Conservation (phyloP, 495 filamentous ascomycete genomes). For the Podospora sp. region DNA sequence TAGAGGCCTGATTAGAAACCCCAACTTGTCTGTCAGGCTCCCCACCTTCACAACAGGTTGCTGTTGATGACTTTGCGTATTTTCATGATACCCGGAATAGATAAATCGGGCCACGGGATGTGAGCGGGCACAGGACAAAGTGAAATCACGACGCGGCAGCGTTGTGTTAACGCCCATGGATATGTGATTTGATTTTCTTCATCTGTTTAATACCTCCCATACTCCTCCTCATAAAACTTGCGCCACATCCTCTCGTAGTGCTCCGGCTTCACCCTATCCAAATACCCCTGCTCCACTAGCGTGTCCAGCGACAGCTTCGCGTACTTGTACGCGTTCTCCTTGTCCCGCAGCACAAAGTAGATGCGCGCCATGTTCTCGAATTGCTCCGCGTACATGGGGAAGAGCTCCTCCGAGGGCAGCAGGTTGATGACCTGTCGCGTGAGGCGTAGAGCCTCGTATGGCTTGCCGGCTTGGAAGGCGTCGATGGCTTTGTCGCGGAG, state of each 20-base stretch:
- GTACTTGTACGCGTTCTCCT: slow-evolving; percentile 37
- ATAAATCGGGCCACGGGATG: not conserved
- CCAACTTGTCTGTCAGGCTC: not conserved
- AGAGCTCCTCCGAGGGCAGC: slow-evolving; percentile 38
- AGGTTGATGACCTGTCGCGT: slow-evolving; percentile 37
- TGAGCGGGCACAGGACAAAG: not conserved
- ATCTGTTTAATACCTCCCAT: not conserved
- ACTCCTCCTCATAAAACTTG: not conserved
- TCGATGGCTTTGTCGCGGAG: slow-evolving; percentile 36
- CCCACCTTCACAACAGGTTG: no score
- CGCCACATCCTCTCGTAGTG: not conserved
- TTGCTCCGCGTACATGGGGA: slow-evolving; percentile 39
- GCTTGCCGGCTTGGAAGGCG: slow-evolving; percentile 32
- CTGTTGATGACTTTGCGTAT: not conserved
- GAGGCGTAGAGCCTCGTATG: slow-evolving; percentile 41
- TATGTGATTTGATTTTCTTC: no score
- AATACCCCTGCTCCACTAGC: not conserved
- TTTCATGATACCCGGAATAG: not conserved
- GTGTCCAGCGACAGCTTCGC: slow-evolving; percentile 20
- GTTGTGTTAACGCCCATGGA: not conserved
- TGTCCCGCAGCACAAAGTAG: slow-evolving; percentile 41
- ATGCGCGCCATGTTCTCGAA: slow-evolving; percentile 46
- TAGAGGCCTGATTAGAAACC: not conserved
- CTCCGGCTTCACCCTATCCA: not conserved
- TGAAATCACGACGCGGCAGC: not conserved